Conservation (phyloP, 352 stramenopile species). For the Salisapilia sapeloensis region DNA sequence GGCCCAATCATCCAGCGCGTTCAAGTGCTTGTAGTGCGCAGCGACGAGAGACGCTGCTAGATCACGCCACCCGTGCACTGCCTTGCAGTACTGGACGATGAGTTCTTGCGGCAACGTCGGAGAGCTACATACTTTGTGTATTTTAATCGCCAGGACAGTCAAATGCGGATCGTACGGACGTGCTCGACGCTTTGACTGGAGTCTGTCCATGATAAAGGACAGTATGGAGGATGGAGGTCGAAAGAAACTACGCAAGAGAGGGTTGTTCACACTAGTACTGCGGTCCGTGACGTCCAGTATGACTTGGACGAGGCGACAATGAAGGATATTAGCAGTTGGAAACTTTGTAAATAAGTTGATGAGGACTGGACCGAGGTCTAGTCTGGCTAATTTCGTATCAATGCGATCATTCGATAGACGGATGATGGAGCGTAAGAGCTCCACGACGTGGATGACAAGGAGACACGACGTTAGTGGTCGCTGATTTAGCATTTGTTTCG, state of each 20-base stretch:
- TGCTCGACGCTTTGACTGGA: conserved; percentile 21
- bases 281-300: conserved; percentile 54
- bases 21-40: conserved; percentile 61
- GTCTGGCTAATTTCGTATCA: conserved; percentile 25
- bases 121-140: conserved; percentile 63
- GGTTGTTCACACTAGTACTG: conserved; percentile 53
- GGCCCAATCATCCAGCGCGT: conserved; percentile 38
- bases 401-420: conserved; percentile 41
- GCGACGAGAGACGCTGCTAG: conserved; percentile 47
- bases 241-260: conserved; percentile 50
- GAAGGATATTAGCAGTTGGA: conserved; percentile 48
- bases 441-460: conserved; percentile 44
- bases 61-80: conserved; percentile 35
- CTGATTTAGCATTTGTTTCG: conserved; percentile 39
- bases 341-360: conserved; percentile 61
- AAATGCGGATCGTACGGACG: conserved; percentile 57
- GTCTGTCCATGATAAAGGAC: conserved; percentile 47
- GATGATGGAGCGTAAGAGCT: conserved; percentile 42
- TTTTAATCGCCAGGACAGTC: conserved; percentile 59
- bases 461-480: conserved; percentile 38
- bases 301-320: conserved; percentile 49
- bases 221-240: conserved; percentile 45
- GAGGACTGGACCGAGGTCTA: conserved; percentile 37
- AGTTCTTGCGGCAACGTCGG: conserved; percentile 58
- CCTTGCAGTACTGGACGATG: conserved; percentile 56